These are phyloP conservation scores for Leptosphaerulina australis DNA, from an alignment of 2,329 filamentous ascomycete species.

Conservation along the genomic window DNA sequence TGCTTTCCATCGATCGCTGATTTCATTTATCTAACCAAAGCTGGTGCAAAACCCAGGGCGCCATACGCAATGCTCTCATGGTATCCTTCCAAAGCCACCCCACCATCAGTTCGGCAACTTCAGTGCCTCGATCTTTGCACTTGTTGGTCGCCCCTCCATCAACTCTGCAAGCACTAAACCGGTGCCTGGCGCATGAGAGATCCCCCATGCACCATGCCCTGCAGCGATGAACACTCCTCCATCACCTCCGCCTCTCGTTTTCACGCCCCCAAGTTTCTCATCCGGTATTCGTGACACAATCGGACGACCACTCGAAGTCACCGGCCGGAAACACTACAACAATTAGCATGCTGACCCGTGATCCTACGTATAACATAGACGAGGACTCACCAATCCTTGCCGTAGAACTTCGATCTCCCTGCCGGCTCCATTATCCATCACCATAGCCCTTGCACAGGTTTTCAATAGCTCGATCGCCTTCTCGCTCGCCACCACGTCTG, in stretches of 20 bases:
- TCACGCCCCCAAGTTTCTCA: conserved; percentile 59
- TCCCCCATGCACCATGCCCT: conserved; percentile 79
- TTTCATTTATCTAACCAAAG: background rate
- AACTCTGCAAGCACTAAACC: conserved; percentile 74
- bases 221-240: conserved; percentile 73
- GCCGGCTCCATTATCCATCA: conserved; percentile 50
- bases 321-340: conserved; percentile 69
- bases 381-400: conserved; percentile 58
- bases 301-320: conserved; percentile 68
- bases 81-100: background rate
- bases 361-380: background rate
- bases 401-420: conserved; percentile 67
- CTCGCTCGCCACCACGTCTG: conserved; percentile 56
- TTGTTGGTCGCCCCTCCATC: conserved; percentile 63
- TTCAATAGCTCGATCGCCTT: conserved; percentile 59
- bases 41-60: conserved; percentile 2
- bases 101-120: conserved; percentile 34
- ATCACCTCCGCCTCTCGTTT: conserved; percentile 50
- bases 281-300: conserved; percentile 66
- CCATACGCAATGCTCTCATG: conserved; percentile 4
- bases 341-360: background rate
- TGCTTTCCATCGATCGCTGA: conserved; percentile 7
- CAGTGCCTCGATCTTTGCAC: conserved; percentile 64
- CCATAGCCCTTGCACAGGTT: conserved; percentile 55
- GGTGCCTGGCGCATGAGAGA: conserved; percentile 64